Conservation (phyloP, 805 yeast genomes). For the Candida sakaeoensis region DNA sequence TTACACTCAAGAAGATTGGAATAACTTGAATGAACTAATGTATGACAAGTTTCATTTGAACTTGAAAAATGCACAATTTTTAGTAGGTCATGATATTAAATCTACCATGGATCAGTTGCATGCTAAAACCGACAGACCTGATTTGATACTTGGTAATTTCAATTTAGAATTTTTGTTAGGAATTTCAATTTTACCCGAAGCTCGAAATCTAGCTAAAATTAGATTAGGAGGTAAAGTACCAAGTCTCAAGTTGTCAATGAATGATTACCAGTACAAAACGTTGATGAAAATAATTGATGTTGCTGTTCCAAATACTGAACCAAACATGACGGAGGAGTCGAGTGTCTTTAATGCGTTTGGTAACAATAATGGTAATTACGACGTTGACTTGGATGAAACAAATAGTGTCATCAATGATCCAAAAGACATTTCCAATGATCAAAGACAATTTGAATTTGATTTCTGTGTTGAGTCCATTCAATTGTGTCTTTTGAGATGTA, state of each 20-base stretch:
- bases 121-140: constrained; percentile 37
- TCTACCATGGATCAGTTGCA: constrained; percentile 74
- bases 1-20: constrained; percentile 70
- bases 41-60: constrained; percentile 80
- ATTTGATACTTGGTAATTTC: constrained; percentile 71
- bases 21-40: constrained; percentile 70
- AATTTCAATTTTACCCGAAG: constrained; percentile 80
- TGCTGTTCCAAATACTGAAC: constrained; percentile 51
- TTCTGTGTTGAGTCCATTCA: constrained; percentile 65
- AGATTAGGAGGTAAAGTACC: constrained; percentile 79
- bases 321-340: constrained; percentile 34
- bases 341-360: constrained; percentile 36
- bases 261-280: constrained; percentile 87
- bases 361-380: constrained; percentile 1
- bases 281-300: constrained; percentile 73
- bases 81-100: constrained; percentile 79
- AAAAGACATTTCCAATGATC: constrained; percentile 25
- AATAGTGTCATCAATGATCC: background rate
- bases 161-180: constrained; percentile 73
- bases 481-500: constrained; percentile 64
- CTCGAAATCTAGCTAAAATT: constrained; percentile 66
- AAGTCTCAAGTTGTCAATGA: constrained; percentile 61
- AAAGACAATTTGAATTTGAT: constrained; percentile 67
- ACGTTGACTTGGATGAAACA: constrained; percentile 17
- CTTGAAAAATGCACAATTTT: constrained; percentile 80